Evolutionary conservation across 495 filamentous ascomycete genomes (phyloP).

Genomic region (Talaromyces ruber): DNA sequence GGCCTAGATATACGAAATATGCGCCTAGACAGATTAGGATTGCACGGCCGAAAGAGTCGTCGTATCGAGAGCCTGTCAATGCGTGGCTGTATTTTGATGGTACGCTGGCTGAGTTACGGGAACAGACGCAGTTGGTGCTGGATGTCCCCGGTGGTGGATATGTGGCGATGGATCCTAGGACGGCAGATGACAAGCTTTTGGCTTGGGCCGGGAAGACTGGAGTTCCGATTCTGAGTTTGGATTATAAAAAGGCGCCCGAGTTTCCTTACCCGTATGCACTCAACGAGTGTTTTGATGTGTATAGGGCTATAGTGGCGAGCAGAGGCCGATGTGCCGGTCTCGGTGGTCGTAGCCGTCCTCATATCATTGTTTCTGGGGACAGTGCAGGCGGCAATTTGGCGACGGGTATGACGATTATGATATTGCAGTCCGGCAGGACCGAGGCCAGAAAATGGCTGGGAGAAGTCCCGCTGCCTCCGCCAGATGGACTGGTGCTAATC

Average conservation of each 20-base stretch:
- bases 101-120: slow-evolving; percentile 61
- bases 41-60: slow-evolving; percentile 63
- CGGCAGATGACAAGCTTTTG: slow-evolving; percentile 86
- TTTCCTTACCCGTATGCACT: slow-evolving; percentile 91
- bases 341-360: slow-evolving; percentile 60
- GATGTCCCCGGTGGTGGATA: slow-evolving; percentile 94
- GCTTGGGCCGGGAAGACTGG: slow-evolving; percentile 81
- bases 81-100: slow-evolving; percentile 96
- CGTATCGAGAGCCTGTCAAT: slow-evolving; percentile 72
- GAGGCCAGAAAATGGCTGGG: slow-evolving; percentile 47
- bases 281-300: slow-evolving; percentile 95
- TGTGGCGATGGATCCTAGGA: slow-evolving; percentile 88
- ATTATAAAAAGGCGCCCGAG: slow-evolving; percentile 93
- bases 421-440: slow-evolving; percentile 61
- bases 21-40: slow-evolving; percentile 75
- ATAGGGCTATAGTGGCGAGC: slow-evolving; percentile 68
- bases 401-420: slow-evolving; percentile 74
- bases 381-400: slow-evolving; percentile 91
- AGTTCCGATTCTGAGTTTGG: slow-evolving; percentile 77
- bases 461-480: slow-evolving; percentile 57
- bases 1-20: slow-evolving; percentile 72
- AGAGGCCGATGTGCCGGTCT: slow-evolving; percentile 76
- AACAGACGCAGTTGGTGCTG: slow-evolving; percentile 73
- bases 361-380: slow-evolving; percentile 78
- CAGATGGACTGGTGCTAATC: slow-evolving; percentile 73